These are phyloP conservation scores for Hanseniaspora hatyaiensis DNA, from an alignment of 805 yeast genomes.

Conservation along the genomic window DNA sequence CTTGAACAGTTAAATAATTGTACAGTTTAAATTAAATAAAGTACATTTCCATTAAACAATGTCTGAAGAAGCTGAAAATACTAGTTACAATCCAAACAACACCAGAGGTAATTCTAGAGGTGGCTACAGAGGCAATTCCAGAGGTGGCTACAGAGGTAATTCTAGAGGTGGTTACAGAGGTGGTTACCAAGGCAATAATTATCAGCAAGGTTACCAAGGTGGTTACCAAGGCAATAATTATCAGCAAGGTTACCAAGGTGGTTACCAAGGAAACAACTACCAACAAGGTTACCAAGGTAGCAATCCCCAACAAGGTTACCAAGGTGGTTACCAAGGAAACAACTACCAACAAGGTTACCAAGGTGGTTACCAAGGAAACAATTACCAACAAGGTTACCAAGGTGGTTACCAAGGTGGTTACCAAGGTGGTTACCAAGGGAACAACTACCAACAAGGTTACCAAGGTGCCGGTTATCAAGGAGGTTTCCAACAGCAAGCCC, in stretches of 20 bases:
- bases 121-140: constrained; percentile 24
- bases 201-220: constrained; percentile 20
- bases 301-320: constrained; percentile 26
- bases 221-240: constrained; percentile 17
- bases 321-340: constrained; percentile 22
- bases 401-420: constrained; percentile 16
- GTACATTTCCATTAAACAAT: neutral
- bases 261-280: constrained; percentile 21
- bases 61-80: constrained; percentile 19
- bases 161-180: constrained; percentile 18
- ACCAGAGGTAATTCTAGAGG: constrained; percentile 24
- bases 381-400: constrained; percentile 16
- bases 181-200: constrained; percentile 19
- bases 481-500: neutral
- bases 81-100: constrained; percentile 18
- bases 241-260: constrained; percentile 18
- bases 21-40: too few relatives aligned
- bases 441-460: constrained; percentile 33
- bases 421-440: constrained; percentile 19
- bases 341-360: constrained; percentile 26
- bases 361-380: constrained; percentile 21
- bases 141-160: constrained; percentile 18
- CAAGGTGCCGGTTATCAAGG: constrained; percentile 2
- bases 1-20: too few relatives aligned
- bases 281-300: constrained; percentile 21